Percentiles rank a stretch among this genome's conserved stretches.
These are phyloP conservation scores for Neophaeococcomyces mojaviensis DNA, from an alignment of 2,329 filamentous ascomycete species.

Conservation along the genomic window DNA sequence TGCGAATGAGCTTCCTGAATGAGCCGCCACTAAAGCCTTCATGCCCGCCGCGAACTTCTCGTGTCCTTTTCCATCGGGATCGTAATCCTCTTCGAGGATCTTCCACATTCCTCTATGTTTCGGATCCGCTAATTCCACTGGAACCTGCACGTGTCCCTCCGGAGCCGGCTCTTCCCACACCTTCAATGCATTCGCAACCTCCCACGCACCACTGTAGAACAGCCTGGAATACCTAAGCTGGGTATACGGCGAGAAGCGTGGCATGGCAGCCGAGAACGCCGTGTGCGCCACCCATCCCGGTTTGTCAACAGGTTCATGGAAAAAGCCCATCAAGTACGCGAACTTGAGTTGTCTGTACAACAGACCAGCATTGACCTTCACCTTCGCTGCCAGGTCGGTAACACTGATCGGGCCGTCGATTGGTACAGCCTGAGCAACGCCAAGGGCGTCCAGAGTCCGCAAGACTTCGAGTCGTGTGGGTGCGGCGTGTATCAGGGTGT, in stretches of 20 bases:
- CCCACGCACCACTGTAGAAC: not conserved
- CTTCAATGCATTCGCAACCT: not conserved
- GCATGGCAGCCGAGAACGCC: constrained; percentile 1
- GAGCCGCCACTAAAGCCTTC: not conserved
- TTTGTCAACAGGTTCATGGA: not conserved
- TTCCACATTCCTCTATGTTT: not conserved
- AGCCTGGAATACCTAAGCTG: not conserved
- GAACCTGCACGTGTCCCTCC: not conserved
- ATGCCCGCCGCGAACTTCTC: constrained; percentile 3
- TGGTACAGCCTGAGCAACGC: constrained; percentile 1
- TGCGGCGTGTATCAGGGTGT: not conserved
- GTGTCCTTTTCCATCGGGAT: constrained; percentile 1
- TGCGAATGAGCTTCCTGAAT: not conserved
- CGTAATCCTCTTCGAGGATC: not conserved
- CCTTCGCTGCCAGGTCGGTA: constrained; percentile 1
- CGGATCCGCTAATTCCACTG: not conserved
- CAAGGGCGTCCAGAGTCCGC: not conserved
- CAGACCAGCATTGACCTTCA: not conserved
- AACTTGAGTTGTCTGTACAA: constrained; percentile 1
- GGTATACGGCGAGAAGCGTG: not conserved
- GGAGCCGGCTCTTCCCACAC: not conserved
- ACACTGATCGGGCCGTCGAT: not conserved
- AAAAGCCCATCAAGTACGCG: constrained; percentile 3
- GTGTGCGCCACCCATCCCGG: constrained; percentile 2
- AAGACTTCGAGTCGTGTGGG: constrained; percentile 2